phyloP scores from a whole-genome alignment of 2,329 filamentous ascomycete genomes.

The Alternaria gaisen region DNA sequence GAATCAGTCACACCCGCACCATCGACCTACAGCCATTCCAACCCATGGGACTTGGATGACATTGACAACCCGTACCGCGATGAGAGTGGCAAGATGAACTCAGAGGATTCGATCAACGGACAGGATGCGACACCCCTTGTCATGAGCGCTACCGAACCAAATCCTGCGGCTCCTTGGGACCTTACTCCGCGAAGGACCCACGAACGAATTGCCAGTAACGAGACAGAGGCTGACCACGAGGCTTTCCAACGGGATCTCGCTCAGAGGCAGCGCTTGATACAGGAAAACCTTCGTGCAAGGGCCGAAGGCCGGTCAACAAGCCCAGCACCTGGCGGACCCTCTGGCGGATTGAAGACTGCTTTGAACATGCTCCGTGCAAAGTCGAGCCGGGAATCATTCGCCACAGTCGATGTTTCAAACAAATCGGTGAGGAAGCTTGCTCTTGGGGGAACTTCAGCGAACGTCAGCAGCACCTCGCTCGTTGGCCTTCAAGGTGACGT shows the following conservation, averaged over 20 bases:
- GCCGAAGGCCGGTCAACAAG: constrained; percentile 60
- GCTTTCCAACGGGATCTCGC: constrained; percentile 79
- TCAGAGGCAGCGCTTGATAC: constrained; percentile 73
- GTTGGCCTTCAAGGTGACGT: constrained; percentile 36
- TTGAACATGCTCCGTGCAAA: constrained; percentile 72
- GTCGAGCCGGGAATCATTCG: constrained; percentile 72
- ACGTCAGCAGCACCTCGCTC: constrained; percentile 50
- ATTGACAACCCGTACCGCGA: constrained; percentile 53
- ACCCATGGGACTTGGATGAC: constrained; percentile 65
- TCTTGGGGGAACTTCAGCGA: constrained; percentile 56
- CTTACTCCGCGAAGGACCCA: constrained; percentile 59
- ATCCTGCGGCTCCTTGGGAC: constrained; percentile 53
- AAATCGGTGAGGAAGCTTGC: constrained; percentile 72
- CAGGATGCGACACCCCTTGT: constrained; percentile 22
- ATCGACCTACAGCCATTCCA: constrained; percentile 61
- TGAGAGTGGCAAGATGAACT: constrained; percentile 47
- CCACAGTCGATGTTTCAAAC: constrained; percentile 58
- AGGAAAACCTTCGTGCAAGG: constrained; percentile 75
- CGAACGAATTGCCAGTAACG: constrained; percentile 59
- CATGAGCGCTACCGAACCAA: constrained; percentile 22
- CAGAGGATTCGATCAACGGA: constrained; percentile 47
- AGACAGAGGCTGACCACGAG: constrained; percentile 66
- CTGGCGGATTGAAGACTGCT: constrained; percentile 61
- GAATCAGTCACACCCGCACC: constrained; percentile 55
- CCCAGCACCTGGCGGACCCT: constrained; percentile 41